Evolutionary conservation across 805 yeast genomes (phyloP).

Genomic region (Yamadazyma akitaensis): DNA sequence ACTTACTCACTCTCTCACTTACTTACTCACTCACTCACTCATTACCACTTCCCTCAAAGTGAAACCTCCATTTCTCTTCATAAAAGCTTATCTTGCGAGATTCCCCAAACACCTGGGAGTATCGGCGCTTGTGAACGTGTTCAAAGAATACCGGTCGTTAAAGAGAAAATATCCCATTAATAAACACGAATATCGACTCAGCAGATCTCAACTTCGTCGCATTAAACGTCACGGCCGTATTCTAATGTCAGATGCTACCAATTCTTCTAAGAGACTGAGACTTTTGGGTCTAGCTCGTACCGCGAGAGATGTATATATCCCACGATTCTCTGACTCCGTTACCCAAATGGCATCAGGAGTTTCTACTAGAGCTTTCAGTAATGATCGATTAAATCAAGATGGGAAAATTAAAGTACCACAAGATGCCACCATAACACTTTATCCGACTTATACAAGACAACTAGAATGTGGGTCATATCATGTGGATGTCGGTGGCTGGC

Average conservation of each 20-base stretch:
- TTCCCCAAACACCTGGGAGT: conserved; percentile 2
- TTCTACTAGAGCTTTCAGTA: conserved; percentile 26
- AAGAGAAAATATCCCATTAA: conserved; percentile 16
- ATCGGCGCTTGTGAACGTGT: conserved; percentile 19
- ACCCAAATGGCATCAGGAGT: conserved; percentile 49
- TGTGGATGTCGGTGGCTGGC: conserved; percentile 68
- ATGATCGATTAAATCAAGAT: conserved; percentile 25
- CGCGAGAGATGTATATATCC: conserved; percentile 58
- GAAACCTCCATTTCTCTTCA: conserved; percentile 2
- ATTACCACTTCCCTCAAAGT: background rate
- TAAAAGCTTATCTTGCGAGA: conserved; percentile 3
- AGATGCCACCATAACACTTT: conserved; percentile 57
- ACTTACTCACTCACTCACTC: background rate
- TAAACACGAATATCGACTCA: conserved; percentile 4
- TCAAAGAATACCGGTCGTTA: conserved; percentile 28
- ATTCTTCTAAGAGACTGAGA: conserved; percentile 33
- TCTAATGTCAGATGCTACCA: conserved; percentile 3
- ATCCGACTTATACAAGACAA: conserved; percentile 36
- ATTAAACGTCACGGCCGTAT: conserved; percentile 19
- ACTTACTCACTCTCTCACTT: background rate
- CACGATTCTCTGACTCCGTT: conserved; percentile 46
- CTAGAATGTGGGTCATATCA: conserved; percentile 26
- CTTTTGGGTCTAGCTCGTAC: conserved; percentile 50
- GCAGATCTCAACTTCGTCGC: conserved; percentile 9
- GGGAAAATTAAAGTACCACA: conserved; percentile 42